phyloP scores from a whole-genome alignment of 2,329 filamentous ascomycete genomes.

The Paracorniculantispora psalliotae region DNA sequence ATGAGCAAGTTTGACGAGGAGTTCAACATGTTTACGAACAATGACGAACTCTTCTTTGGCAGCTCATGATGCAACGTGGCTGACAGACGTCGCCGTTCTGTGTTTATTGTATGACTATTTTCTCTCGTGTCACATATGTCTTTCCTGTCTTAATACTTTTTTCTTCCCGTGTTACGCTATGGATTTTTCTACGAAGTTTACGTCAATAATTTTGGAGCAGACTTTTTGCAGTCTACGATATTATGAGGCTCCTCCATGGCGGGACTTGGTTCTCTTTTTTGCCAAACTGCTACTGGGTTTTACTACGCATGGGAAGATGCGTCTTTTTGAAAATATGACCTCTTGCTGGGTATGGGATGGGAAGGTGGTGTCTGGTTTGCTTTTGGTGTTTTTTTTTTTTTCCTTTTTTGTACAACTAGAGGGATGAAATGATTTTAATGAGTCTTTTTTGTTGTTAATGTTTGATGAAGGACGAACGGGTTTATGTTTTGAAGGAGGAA shows the following conservation, averaged over 20 bases:
- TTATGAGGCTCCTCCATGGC: conserved; percentile 3
- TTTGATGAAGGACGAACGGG: conserved; percentile 17
- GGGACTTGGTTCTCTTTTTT: conserved; percentile 2
- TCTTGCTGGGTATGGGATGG: conserved; percentile 8
- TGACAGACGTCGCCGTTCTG: conserved; percentile 9
- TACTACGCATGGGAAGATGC: conserved; percentile 5
- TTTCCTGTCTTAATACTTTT: conserved; percentile 1
- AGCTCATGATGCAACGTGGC: conserved; percentile 22
- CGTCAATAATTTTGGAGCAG: conserved; percentile 4
- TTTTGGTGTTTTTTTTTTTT: conserved; percentile 14
- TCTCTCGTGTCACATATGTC: conserved; percentile 14
- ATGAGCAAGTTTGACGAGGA: conserved; percentile 52
- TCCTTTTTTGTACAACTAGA: conserved; percentile 19
- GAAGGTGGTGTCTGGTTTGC: background rate
- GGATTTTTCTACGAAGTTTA: background rate
- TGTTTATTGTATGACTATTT: conserved; percentile 16
- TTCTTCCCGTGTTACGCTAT: background rate
- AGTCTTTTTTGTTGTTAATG: conserved; percentile 16
- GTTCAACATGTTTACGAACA: conserved; percentile 48
- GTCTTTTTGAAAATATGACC: background rate
- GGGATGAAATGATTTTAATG: conserved; percentile 10
- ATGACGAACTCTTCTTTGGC: conserved; percentile 50
- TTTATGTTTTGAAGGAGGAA: conserved; percentile 16
- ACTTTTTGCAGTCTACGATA: background rate
- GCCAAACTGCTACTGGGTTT: background rate